Evolutionary conservation across 257 asterid species (phyloP), one percentile per base, ranked within the genome.

Genomic region (Paraleonurus japonicus): DNA sequence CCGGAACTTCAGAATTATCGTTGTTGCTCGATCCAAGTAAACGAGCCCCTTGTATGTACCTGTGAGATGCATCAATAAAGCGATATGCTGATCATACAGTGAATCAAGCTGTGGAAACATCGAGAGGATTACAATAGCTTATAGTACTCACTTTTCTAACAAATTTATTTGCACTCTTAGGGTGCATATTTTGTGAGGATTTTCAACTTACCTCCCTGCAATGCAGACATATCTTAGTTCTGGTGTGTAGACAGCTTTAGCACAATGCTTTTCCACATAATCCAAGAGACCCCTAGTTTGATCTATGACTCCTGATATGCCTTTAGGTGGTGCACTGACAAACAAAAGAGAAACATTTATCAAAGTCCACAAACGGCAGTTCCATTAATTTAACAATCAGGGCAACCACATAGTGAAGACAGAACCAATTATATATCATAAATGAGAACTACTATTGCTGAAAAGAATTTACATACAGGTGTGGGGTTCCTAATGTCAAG

Each of bases 251-350:
- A 90, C 95, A 70, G 98, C 94, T 81, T 87, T 86, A 61, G 92
- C 79, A 69, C 98, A 93, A 74, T 87, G 57, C 69, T 87, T 81
- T 78, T 90, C 91, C 28, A 90, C 97, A 61, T 90, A 90, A 80
- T 89, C 83, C 83, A 93, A 75, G 80, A 93, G 96, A 64, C 98
- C 98, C 80, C 97, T 81, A 16, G 98, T 93, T 76, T 93, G 98
- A 79, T 93, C 98, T 58, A 90, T 81, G 55, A 89, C 98, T 75
- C 97, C 98, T 0, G 98, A 88, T 70, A 87, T 70, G 26, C 92
- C 98, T 82, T 87, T 93, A 24, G 96, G 97, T 11, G 95, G 90
- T 33, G 98, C 86, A 6, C 98, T 90, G 78, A 37, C 71, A 53
- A 72, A 79, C 27, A 71, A 73, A 51, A 50, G 6, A 23, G 30